Base-by-base conservation (phyloP, 768 basidiomycete species). In the Suillus placidus region DNA sequence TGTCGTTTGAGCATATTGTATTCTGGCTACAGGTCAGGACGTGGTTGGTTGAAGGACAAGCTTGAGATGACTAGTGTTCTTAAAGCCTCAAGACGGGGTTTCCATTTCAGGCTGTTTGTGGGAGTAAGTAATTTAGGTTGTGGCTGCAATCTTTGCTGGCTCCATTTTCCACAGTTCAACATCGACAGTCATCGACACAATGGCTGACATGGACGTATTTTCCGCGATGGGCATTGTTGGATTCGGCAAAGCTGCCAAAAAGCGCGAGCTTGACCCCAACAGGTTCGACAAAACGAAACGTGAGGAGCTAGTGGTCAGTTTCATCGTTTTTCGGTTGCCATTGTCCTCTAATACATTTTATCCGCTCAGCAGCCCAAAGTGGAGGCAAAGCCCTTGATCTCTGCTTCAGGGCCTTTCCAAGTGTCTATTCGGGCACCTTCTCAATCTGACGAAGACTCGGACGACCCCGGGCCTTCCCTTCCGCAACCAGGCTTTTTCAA, bases 171-270 rank as follows among this genome's bases (percentile, higher is more conserved):
- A 40, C 57, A 40, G 16, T 40, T 60, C 57, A 40, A 30, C 38
- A 40, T 18, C 52, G 9, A 52, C 66, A 7, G 56, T 66, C 57
- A 68, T 58, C 55, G 42, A 52, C 70, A 64, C 52, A n/a, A 86
- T 86, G 85, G 76, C 76, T 32, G 86, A 88, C 76, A 82, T 83
- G 79, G 92, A 93, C 67, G 78, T 94, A 23, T 84, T 94, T 71
- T 87, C 90, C 2, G 86, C 89, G 13, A 94, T 95, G 90, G 93
- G 93, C 7, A 91, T 95, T 64, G 71, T 87, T 71, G 91, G 91
- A 30, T 95, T 95, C 73, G 94, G 94, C 32, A 95, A 94, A 79
- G 77, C 88, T 52, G 72, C 79, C 32, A 84, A 87, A 75, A 88
- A 88, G 78, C 87, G 83, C 67, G 78, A 85, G 73, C 83, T 93